Evolutionary conservation across 176 grass and related monocot species (phyloP), one percentile per base, ranked within the genome.

Genomic region (Oryza brachyantha): DNA sequence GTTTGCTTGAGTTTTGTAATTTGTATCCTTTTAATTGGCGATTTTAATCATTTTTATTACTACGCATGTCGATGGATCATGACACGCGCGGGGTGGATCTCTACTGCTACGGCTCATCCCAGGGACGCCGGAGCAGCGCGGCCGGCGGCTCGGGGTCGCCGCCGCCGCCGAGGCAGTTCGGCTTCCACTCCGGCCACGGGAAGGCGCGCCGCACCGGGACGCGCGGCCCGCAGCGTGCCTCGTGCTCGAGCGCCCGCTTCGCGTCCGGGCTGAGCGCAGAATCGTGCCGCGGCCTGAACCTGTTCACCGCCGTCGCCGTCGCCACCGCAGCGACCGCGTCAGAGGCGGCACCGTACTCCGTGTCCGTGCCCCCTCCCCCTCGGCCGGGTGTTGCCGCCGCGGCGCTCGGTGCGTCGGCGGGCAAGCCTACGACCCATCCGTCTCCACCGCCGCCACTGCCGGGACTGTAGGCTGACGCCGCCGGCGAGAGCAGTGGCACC

Each of bases 151-250:
- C 17, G 14, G 45, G 14, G 3, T 13, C 40, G 11, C 14, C 25
- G 34, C 14, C 6, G 13, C 37, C 25, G 34, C 14, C 6, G 13
- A 29, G 61, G 86, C 86, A 83, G 40, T 40, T 80, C 3, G 68
- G 61, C 24, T 50, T 61, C 86, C 61, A 25, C 39, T 12, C 25
- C 9, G 61, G 75, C 85, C 59, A 60, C 36, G 46, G 67, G 74
- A 55, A 72, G 28, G 60, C 80, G 37, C 22, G 37, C 21, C 22
- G 39, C 69, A 84, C 38, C 0, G 75, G 62, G 37, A 88, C 52
- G 31, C 86, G 80, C 24, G 86, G 86, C 29, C 86, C 86, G 68
- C 86, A 88, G 68, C 61, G 86, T 34, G 69, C 61, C 75, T 88
- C 86, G 38, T 88, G 75, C 25, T 88, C 86, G n/a, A 88, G 67